Evolutionary conservation across 768 basidiomycete genomes (phyloP), one percentile per base, ranked within the genome.

Genomic region (Leucocoprinus sp.): DNA sequence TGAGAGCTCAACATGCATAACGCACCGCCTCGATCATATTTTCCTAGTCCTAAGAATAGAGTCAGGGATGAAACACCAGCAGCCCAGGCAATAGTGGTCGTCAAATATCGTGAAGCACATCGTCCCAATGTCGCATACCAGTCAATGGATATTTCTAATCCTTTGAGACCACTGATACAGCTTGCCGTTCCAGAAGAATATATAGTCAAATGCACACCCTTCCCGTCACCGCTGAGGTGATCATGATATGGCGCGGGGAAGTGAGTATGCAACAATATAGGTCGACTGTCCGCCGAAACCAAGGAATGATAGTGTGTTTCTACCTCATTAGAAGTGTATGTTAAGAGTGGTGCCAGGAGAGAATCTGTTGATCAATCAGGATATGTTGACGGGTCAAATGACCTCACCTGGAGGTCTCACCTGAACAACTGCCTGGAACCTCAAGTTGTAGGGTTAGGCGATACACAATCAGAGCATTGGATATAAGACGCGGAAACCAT

Each of bases 251-350:
- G 86, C 2, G 78, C 86, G 5, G 69, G 62, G 5, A 73, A 60
- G 57, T 91, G 84, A 0, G 81, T 75, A 57, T 90, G 86, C 9
- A 89, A 67, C n/a, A 75, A 63, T 29, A 72, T 68, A 3, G 63
- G 64, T 29, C 64, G 67, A 29, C 62, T 56, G 12, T 52, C 60
- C 0, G 56, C 57, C 37, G 54, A 57, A 31, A 50, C 50, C 22
- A 85, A 65, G 23, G 80, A 74, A 58, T 75, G 78, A 53, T 85
- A 86, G 56, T 88, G 80, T 0, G 76, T 75, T 63, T 90, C 88
- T 8, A 70, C 61, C 1, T 66, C 56, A 40, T 73, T 65, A 0
- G 86, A 79, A 0, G 67, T 67, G 48, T 90, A 82, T 23, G 73
- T 63, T 9, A 92, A 64, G n/a, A 91, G 62, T 2, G 87, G 84